Evolutionary conservation across 2,329 filamentous ascomycete species (phyloP).

Genomic region (Alternaria triticimaculans): DNA sequence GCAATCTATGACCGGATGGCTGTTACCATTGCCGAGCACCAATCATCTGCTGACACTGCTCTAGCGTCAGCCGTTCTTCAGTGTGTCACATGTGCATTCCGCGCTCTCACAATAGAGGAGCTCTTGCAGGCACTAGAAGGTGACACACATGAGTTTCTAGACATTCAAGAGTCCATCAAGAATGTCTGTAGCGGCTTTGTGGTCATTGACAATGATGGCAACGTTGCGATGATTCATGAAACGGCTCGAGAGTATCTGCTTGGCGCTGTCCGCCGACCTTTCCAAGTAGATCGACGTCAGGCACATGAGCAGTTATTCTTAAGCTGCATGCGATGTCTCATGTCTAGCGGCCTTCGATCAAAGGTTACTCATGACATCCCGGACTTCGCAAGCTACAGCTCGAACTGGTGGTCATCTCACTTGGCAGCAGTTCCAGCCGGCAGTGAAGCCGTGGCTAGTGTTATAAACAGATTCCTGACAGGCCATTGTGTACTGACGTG

Average conservation of each 20-base stretch:
- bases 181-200: neutral
- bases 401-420: neutral
- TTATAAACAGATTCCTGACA: neutral
- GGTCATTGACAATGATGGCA: neutral
- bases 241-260: neutral
- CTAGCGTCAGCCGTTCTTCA: neutral
- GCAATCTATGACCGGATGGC: neutral
- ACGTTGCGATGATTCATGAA: neutral
- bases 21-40: neutral
- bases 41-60: neutral
- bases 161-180: neutral
- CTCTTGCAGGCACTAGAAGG: neutral
- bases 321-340: neutral
- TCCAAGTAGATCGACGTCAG: neutral
- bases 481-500: neutral
- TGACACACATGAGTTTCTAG: neutral
- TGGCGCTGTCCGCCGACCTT: neutral
- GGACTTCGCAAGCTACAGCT: neutral
- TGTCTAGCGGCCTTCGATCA: neutral
- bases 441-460: neutral
- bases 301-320: neutral
- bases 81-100: neutral
- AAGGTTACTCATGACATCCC: neutral
- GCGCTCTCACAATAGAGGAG: neutral
- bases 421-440: neutral